Evolutionary conservation across 2,329 filamentous ascomycete species (phyloP), one percentile per base, ranked within the genome.

Genomic region (Cladosporium cucumerinum): DNA sequence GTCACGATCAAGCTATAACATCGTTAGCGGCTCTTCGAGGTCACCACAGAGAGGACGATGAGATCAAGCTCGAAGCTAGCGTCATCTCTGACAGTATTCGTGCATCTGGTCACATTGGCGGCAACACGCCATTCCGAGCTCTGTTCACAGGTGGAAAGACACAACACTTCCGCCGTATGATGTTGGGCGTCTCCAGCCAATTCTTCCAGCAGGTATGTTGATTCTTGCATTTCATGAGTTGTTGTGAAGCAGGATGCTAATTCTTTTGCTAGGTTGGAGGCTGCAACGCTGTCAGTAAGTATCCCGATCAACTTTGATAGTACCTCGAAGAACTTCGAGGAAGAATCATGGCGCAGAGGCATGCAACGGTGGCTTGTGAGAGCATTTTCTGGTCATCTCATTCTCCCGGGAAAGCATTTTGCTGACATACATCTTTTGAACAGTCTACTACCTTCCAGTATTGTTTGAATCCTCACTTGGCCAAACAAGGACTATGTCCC

Each of bases 401-500:
- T 43, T 21, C 39, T 46, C 8, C 3, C 39, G 11, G 39, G 39
- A 11, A 12, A 46, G 12, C 39, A 46, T 46, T 21, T 12, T 12
- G n/a, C 39, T 46, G 5, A 46, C 10, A 2, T 43, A 11, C 5
- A 21, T 43, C 2, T 18, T 43, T 21, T 46, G 39, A 46, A 46
- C 10, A 46, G 39, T 69, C 71, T 49, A 54, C 68, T 28, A 66
- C 71, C n/a, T 76, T 78, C 2, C 76, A 81, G 49, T 79, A 78
- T 62, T 77, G 79, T 36, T 76, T 81, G 64, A 79, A 81, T 64
- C 75, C 73, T 54, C 74, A 79, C 61, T 62, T 5, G 48, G 79
- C 78, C 43, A 78, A 89, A 26, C 83, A 88, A 21, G 85, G 84
- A 72, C 82, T 91, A 66, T 90, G 91, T 86, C 78, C 91, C 21